Percentiles rank a stretch among this genome's conserved stretches.
Evolutionary conservation across 805 yeast species (phyloP).

Genomic region (Myxozyma mucilagina): DNA sequence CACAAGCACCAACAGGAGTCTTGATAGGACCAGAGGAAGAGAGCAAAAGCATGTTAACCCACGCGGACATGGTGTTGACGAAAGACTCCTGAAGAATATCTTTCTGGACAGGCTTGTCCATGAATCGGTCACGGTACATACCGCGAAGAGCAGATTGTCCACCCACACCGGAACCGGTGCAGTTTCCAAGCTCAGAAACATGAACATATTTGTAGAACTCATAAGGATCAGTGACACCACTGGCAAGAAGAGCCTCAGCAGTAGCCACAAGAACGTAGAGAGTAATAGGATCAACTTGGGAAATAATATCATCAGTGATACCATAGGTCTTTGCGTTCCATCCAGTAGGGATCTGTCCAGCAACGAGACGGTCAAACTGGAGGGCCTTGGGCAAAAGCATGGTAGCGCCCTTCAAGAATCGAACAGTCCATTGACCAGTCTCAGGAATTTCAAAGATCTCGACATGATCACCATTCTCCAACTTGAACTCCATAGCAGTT

Average conservation of each 20-base stretch:
- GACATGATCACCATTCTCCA: conserved; percentile 90
- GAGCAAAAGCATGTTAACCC: conserved; percentile 97
- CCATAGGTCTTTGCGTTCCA: conserved; percentile 97
- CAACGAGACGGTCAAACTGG: conserved; percentile 57
- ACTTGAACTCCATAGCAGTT: conserved; percentile 91
- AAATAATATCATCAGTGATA: conserved; percentile 86
- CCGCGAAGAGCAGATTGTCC: conserved; percentile 97
- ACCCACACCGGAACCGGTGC: conserved; percentile 99
- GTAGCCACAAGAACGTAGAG: conserved; percentile 90
- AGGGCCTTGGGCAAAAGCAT: conserved; percentile 88
- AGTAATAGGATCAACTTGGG: conserved; percentile 96
- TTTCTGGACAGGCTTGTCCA: conserved; percentile 92
- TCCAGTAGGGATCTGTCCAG: conserved; percentile 97
- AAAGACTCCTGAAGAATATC: conserved; percentile 97
- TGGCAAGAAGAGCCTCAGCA: conserved; percentile 86
- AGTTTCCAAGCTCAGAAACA: conserved; percentile 97
- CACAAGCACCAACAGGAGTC: conserved; percentile 99
- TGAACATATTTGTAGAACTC: conserved; percentile 98
- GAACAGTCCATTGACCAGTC: conserved; percentile 89
- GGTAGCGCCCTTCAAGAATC: conserved; percentile 88
- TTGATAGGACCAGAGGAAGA: conserved; percentile 98
- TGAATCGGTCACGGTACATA: conserved; percentile 94
- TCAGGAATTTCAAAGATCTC: conserved; percentile 87
- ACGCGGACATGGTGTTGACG: conserved; percentile 98
- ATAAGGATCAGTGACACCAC: conserved; percentile 98